Evolutionary conservation across 257 asterid genomes (phyloP).

Genomic region (Scutellaria minor): DNA sequence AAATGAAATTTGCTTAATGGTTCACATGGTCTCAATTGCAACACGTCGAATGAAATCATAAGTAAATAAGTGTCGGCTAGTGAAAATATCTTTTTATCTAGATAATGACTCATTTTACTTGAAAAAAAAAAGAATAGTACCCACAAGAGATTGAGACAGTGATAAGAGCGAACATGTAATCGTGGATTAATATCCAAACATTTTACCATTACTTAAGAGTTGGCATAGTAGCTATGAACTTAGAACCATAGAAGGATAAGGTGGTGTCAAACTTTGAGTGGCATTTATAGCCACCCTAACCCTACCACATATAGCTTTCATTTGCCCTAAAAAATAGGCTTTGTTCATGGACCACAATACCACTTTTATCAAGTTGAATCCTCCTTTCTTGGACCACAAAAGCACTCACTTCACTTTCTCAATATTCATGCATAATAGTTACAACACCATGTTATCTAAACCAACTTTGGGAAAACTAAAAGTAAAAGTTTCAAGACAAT

Average conservation of each 20-base stretch:
- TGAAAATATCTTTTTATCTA: too few species aligned
- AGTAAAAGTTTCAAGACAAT: not conserved
- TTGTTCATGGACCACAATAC: constrained; percentile 48
- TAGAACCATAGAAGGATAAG: constrained; percentile 37
- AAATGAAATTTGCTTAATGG: too few species aligned
- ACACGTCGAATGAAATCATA: too few species aligned
- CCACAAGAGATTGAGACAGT: not conserved
- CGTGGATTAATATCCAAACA: not conserved
- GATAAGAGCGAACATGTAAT: too few species aligned
- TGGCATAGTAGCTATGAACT: not conserved
- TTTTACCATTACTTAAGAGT: not conserved
- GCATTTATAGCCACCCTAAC: constrained; percentile 23
- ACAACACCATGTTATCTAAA: constrained; percentile 22
- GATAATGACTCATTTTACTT: too few species aligned
- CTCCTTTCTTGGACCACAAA: constrained; percentile 44
- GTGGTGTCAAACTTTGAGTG: constrained; percentile 31
- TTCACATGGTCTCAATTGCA: too few species aligned
- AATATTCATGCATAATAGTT: not conserved
- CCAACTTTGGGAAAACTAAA: not conserved
- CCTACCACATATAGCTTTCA: constrained; percentile 23
- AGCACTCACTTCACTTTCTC: constrained; percentile 30
- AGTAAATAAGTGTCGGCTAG: too few species aligned
- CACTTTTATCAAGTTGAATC: constrained; percentile 25
- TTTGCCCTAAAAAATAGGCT: constrained; percentile 38
- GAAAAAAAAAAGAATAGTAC: too few species aligned